Conservation (phyloP, 1,139 yeast species). For the Candida smagusa region DNA sequence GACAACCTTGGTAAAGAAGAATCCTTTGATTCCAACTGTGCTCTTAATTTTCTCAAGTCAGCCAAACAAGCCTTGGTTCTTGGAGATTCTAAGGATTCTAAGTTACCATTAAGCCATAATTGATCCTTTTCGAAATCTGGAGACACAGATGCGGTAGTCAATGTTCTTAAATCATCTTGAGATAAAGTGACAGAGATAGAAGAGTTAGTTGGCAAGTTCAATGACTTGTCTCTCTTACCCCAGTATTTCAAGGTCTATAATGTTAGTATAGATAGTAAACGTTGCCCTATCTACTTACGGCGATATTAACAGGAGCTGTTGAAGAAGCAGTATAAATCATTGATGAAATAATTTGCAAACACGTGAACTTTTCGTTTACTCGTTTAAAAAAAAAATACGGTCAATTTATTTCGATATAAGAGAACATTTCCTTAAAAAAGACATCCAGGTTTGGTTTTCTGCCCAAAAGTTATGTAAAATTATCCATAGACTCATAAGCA, state of each 20-base stretch:
- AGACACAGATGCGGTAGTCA: conserved; percentile 81
- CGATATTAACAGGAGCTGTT: conserved; percentile 97
- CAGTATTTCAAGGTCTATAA: conserved; percentile 85
- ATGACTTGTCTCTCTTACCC: conserved; percentile 90
- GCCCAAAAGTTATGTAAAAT: too few relatives aligned
- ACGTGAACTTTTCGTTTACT: too few relatives aligned
- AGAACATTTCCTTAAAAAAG: too few relatives aligned
- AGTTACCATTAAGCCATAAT: conserved; percentile 79
- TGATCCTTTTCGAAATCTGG: conserved; percentile 57
- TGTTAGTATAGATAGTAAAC: conserved; percentile 18
- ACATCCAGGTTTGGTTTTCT: too few relatives aligned
- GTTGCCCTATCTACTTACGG: conserved; percentile 47
- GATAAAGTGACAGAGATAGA: conserved; percentile 92
- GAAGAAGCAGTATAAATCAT: conserved; percentile 68
- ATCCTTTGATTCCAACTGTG: conserved; percentile 49
- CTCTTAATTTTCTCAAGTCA: conserved; percentile 70
- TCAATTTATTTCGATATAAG: too few relatives aligned
- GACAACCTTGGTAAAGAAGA: conserved; percentile 58
- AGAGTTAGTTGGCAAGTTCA: conserved; percentile 92
- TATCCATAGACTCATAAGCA: too few relatives aligned
- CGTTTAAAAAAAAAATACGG: too few relatives aligned
- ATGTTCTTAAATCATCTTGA: conserved; percentile 84
- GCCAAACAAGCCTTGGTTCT: conserved; percentile 78
- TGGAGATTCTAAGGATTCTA: conserved; percentile 60
- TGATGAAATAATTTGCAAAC: too few relatives aligned